Evolutionary conservation across 331 rosid species (phyloP).

Genomic region (Prunus yedoensis): DNA sequence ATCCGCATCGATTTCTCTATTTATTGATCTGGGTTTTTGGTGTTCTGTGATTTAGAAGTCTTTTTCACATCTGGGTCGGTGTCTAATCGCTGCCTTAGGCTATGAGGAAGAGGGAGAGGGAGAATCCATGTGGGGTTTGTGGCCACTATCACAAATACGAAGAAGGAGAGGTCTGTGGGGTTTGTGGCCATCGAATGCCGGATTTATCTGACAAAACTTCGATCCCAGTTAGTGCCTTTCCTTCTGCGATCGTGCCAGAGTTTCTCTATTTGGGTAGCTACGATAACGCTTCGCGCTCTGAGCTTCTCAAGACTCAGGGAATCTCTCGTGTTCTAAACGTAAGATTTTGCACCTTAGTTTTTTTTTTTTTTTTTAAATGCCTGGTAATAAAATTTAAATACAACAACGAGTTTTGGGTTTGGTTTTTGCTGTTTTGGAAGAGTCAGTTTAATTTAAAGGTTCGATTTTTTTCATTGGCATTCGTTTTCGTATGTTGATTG

Average conservation of each 20-base stretch:
- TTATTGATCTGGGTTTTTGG: conserved; percentile 37
- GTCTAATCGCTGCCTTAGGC: conserved; percentile 22
- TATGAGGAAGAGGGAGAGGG: conserved; percentile 99
- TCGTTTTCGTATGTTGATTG: background rate
- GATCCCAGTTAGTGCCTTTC: conserved; percentile 80
- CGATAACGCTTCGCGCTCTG: conserved; percentile 94
- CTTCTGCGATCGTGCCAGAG: conserved; percentile 87
- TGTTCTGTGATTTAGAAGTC: conserved; percentile 20
- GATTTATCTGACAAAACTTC: conserved; percentile 65
- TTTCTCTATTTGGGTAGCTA: conserved; percentile 94
- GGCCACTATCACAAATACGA: conserved; percentile 97
- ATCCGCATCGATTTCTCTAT: conserved; percentile 9
- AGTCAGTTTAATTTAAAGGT: background rate
- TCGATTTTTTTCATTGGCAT: background rate
- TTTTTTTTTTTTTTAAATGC: background rate
- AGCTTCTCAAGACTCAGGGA: conserved; percentile 95
- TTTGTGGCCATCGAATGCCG: conserved; percentile 90
- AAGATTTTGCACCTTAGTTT: conserved; percentile 17
- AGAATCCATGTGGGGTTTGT: conserved; percentile 95
- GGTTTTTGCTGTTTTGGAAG: background rate
- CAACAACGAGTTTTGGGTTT: background rate
- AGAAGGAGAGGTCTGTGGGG: conserved; percentile 97
- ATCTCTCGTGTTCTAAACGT: conserved; percentile 92
- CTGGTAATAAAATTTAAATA: background rate
- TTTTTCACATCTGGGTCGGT: conserved; percentile 43